A percentile compares a stretch with the other conserved stretches of the same genome.
phyloP scores from a whole-genome alignment of 768 basidiomycete genomes.

The Suillus occidentalis region DNA sequence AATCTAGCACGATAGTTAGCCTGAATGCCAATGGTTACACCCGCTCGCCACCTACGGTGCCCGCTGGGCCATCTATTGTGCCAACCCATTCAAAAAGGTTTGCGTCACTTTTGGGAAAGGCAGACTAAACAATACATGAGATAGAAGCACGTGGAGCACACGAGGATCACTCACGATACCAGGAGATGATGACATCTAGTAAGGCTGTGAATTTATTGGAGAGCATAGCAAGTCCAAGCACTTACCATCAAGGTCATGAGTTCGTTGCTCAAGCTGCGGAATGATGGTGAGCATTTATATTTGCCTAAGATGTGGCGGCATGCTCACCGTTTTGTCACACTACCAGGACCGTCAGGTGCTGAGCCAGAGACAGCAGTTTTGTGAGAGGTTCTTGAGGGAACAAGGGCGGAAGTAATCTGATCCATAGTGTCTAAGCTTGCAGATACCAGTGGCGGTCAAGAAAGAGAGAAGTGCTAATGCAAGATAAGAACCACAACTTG shows the following conservation, averaged over 20 bases:
- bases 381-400: slow-evolving; percentile 52
- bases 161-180: slow-evolving; percentile 65
- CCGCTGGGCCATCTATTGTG: slow-evolving; percentile 79
- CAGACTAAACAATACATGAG: slow-evolving; percentile 54
- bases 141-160: neutral
- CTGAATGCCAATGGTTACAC: slow-evolving; percentile 7
- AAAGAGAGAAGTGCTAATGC: slow-evolving; percentile 14
- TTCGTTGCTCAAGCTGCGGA: slow-evolving; percentile 71
- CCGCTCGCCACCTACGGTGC: slow-evolving; percentile 53
- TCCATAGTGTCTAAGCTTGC: slow-evolving; percentile 51
- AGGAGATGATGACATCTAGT: slow-evolving; percentile 84
- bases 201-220: slow-evolving; percentile 12
- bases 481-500: slow-evolving; percentile 5
- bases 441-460: slow-evolving; percentile 10
- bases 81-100: slow-evolving; percentile 91
- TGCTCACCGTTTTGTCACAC: slow-evolving; percentile 77
- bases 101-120: slow-evolving; percentile 84
- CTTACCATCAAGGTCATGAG: slow-evolving; percentile 88
- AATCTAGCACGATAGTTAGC: slow-evolving; percentile 42
- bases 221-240: slow-evolving; percentile 4
- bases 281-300: slow-evolving; percentile 8
- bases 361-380: slow-evolving; percentile 59
- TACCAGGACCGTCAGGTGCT: slow-evolving; percentile 61
- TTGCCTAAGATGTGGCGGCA: neutral
- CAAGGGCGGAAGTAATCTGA: slow-evolving; percentile 65